Evolutionary conservation across 352 stramenopile genomes (phyloP), one percentile per base, ranked within the genome.

Genomic region (Globisporangium apiculatum): DNA sequence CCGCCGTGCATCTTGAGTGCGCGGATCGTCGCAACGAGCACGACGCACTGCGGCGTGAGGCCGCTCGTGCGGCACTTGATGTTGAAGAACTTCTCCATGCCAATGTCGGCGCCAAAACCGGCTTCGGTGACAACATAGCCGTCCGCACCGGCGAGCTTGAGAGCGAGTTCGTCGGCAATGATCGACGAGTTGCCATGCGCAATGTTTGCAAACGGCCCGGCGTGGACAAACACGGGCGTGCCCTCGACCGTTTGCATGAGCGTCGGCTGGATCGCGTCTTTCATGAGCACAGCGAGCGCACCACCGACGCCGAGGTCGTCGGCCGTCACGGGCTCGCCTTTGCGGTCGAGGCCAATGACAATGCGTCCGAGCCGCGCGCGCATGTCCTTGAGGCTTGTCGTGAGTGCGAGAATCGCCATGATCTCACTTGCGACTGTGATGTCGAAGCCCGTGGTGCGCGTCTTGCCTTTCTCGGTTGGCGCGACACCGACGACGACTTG

Each of bases 1-100:
- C 97, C 97, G 38, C 97, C 97, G 78, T 99, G 97, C 91, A 98
- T 98, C 79, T 99, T 99, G 24, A 99, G 73, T 38, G 97, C 97
- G 42, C 97, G 92, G 37, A 99, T 91, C 4, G 97, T 99, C 15
- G 97, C 94, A 14, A 99, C 97, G 41, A 99, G 91, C 48, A 99
- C 96, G 45, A 96, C 96, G 61, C 91, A 98, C 65, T 98, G 90
- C 8, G 97, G 97, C n/a, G 85, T 95, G 7, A 99, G 73, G 14
- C 94, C 96, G 60, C 82, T 97, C 41, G 88, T 83, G 40, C 97
- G 86, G 71, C 96, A 99, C 79, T 99, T 99, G 67, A 99, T 99
- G 81, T 99, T 98, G 74, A 98, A 99, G 70, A 99, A 99, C 74
- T 99, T 98, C 64, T 98, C 91, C 75, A 97, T 94, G 53, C 89